Base-by-base conservation (phyloP, 805 yeast genomes). In the Schwanniomyces yamadae region DNA sequence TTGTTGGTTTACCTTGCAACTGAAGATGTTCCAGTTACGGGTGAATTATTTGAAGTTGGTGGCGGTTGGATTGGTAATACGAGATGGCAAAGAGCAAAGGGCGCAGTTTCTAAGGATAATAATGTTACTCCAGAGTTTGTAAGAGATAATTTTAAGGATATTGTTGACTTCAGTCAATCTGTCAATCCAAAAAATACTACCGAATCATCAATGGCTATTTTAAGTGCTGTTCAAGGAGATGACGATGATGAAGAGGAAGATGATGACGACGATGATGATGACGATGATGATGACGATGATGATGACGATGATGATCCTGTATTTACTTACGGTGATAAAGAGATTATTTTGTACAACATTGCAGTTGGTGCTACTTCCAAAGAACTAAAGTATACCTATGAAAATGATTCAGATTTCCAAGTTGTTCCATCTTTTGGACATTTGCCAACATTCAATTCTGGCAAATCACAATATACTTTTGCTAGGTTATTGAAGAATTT, bases 1-100 rank as follows among this genome's bases (percentile, higher is more conserved):
- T 71, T 90, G 44, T 78, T 88, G 47, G 87, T 88, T 12, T 72
- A 83, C 50, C 74, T 90, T 44, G 74, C 87, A n/a, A 77, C 89
- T 39, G 90, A 85, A 32, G 75, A 82, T 16, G 82, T 84, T 43
- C 71, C 73, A 28, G 77, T 77, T 21, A 78, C 82, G 31, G 98
- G 97, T 39, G 83, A 83, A 59, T 64, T 84, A 43, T 91, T 82
- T 59, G 99, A 91, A 71, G 83, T 81, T 48, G 99, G 98, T 49
- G 96, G 93, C 40, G 98, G 96, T 28, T 91, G 97, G 96, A 72
- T 86, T 50, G 97, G 95, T 53, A 78, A 79, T 62, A 90, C 96
- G 26, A 78, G 97, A 70, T 90, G 93, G 91, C 95, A 91, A 68
- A 79, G 96, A 59, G 82, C 95, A 36, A 80, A 81, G 45, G 98